These are phyloP conservation scores for Mycena belliarum DNA, from an alignment of 768 basidiomycete genomes.

Conservation along the genomic window DNA sequence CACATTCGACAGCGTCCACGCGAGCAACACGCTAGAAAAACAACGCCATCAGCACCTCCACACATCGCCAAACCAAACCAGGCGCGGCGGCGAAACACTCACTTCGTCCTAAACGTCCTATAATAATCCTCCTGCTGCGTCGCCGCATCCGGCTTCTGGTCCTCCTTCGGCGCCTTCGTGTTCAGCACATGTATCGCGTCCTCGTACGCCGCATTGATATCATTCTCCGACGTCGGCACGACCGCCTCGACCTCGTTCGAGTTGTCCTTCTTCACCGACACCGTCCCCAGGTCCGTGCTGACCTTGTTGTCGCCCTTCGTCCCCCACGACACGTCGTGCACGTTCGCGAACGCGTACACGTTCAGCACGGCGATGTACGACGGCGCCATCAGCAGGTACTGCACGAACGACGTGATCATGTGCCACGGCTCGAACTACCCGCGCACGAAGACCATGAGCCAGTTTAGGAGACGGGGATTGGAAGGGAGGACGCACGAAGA, in stretches of 20 bases:
- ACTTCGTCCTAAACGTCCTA: constrained; percentile 89
- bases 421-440: constrained; percentile 94
- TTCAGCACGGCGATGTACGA: constrained; percentile 94
- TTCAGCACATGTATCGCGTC: constrained; percentile 84
- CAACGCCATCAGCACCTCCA: not conserved
- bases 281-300: constrained; percentile 81
- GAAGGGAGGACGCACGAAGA: constrained; percentile 65
- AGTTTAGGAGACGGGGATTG: not conserved
- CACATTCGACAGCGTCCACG: constrained; percentile 89
- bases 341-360: constrained; percentile 90
- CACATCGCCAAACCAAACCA: not conserved
- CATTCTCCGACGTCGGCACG: constrained; percentile 84
- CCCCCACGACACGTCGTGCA: constrained; percentile 93
- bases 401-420: constrained; percentile 95
- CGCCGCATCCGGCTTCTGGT: constrained; percentile 56
- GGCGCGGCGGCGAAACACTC: constrained; percentile 24
- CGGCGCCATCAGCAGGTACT: constrained; percentile 89
- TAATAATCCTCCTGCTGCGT: constrained; percentile 87
- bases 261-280: constrained; percentile 57
- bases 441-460: not conserved
- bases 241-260: constrained; percentile 86
- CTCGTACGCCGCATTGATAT: constrained; percentile 88
- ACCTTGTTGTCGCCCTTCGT: constrained; percentile 94
- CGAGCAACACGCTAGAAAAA: constrained; percentile 60
- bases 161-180: constrained; percentile 75